phyloP scores from a whole-genome alignment of 495 filamentous ascomycete genomes.

The Aspergillus carlsbadensis region DNA sequence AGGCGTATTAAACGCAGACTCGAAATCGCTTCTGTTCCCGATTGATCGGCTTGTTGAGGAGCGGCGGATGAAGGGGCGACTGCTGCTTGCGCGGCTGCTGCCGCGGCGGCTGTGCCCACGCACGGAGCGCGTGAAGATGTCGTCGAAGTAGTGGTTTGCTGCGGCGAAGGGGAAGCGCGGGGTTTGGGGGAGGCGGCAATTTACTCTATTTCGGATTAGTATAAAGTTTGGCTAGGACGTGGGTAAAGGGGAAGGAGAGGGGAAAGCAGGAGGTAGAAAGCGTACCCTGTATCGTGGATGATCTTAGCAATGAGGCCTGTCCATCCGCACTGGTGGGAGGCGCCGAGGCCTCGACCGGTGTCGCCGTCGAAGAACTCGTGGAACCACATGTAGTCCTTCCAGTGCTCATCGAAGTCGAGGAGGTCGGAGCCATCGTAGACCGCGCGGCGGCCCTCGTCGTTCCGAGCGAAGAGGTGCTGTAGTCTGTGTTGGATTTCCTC shows the following conservation, averaged over 20 bases:
- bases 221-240: constrained; percentile 2
- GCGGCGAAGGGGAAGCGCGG: constrained; percentile 80
- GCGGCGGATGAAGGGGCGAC: constrained; percentile 61
- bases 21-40: constrained; percentile 79
- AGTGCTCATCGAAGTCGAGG: constrained; percentile 86
- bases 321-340: constrained; percentile 96
- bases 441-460: constrained; percentile 80
- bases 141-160: constrained; percentile 92
- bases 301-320: constrained; percentile 94
- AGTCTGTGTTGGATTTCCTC: constrained; percentile 94
- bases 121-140: constrained; percentile 63
- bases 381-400: constrained; percentile 94
- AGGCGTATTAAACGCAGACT: constrained; percentile 35
- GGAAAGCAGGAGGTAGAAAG: too few relatives aligned
- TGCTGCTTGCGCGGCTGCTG: constrained; percentile 36
- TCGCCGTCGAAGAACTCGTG: constrained; percentile 98
- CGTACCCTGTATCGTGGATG: constrained; percentile 94
- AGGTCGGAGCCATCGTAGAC: constrained; percentile 79
- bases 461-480: constrained; percentile 84
- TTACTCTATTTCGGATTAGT: constrained; percentile 57
- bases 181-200: constrained; percentile 89
- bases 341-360: constrained; percentile 81
- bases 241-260: neutral
- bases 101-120: constrained; percentile 37
- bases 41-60: constrained; percentile 87